Conservation (phyloP, 768 basidiomycete genomes). For the Russula vinacea region DNA sequence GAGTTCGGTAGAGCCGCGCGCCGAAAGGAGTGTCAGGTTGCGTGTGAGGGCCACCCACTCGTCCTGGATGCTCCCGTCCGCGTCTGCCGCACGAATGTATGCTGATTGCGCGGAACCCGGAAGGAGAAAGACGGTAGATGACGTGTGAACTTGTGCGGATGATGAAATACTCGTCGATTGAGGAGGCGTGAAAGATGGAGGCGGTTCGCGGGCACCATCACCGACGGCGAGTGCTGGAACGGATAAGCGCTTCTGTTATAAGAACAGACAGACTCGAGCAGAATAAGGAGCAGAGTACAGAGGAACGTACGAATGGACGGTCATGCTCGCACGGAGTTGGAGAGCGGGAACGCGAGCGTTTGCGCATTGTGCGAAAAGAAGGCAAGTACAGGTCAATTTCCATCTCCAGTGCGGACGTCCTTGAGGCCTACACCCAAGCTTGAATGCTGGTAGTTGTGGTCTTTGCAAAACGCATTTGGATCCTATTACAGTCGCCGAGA, state of each 20-base stretch:
- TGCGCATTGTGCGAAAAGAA: slow-evolving; percentile 38
- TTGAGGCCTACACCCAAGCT: neutral
- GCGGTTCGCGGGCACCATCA: slow-evolving; percentile 26
- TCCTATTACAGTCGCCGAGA: neutral
- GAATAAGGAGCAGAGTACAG: slow-evolving; percentile 2
- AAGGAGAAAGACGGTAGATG: slow-evolving; percentile 5
- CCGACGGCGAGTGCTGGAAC: slow-evolving; percentile 39
- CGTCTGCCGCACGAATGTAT: slow-evolving; percentile 22
- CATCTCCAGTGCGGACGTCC: slow-evolving; percentile 39
- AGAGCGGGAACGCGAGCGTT: slow-evolving; percentile 36
- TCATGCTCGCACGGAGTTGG: slow-evolving; percentile 40
- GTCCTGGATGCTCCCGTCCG: slow-evolving; percentile 18
- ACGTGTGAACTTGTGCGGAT: slow-evolving; percentile 33
- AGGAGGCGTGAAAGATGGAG: slow-evolving; percentile 23
- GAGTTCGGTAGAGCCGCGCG: neutral
- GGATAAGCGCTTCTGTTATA: slow-evolving; percentile 54
- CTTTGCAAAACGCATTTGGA: neutral
- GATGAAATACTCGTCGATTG: slow-evolving; percentile 23
- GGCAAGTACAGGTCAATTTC: slow-evolving; percentile 55
- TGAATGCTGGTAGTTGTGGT: neutral
- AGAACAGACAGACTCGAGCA: neutral
- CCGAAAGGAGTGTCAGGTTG: slow-evolving; percentile 51
- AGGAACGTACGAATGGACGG: slow-evolving; percentile 51
- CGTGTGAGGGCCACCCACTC: slow-evolving; percentile 76
- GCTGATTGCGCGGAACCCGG: neutral